These are phyloP conservation scores for Paramecium sexaurelia DNA, from an alignment of 73 alveolate species.

Conservation along the genomic window DNA sequence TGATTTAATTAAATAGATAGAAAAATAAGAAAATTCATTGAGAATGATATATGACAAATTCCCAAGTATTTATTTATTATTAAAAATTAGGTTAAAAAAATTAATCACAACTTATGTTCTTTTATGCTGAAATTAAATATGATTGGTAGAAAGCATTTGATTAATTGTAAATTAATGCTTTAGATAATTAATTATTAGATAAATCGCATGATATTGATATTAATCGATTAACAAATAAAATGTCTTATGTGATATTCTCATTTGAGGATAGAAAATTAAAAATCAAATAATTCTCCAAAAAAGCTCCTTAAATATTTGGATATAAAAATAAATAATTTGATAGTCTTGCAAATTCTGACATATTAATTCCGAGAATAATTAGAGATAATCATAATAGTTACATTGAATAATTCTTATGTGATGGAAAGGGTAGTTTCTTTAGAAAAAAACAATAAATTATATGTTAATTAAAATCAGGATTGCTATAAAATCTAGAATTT, in stretches of 20 bases:
- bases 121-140: background rate
- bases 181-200: background rate
- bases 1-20: background rate
- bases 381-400: background rate
- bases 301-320: background rate
- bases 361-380: background rate
- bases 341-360: background rate
- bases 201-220: background rate
- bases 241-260: background rate
- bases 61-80: background rate
- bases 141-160: conserved; percentile 8
- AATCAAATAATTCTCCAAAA: background rate
- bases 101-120: background rate
- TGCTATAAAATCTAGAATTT: background rate
- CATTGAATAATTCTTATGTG: background rate
- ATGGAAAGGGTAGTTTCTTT: background rate
- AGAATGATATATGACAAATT: background rate
- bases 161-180: background rate
- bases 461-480: background rate
- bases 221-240: background rate
- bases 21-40: background rate
- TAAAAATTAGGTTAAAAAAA: background rate
- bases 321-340: background rate
- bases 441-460: background rate
- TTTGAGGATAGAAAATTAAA: background rate